Percentiles rank a stretch among this genome's conserved stretches.
These are phyloP conservation scores for Colletotrichum incanum DNA, from an alignment of 2,329 filamentous ascomycete species.

Conservation along the genomic window DNA sequence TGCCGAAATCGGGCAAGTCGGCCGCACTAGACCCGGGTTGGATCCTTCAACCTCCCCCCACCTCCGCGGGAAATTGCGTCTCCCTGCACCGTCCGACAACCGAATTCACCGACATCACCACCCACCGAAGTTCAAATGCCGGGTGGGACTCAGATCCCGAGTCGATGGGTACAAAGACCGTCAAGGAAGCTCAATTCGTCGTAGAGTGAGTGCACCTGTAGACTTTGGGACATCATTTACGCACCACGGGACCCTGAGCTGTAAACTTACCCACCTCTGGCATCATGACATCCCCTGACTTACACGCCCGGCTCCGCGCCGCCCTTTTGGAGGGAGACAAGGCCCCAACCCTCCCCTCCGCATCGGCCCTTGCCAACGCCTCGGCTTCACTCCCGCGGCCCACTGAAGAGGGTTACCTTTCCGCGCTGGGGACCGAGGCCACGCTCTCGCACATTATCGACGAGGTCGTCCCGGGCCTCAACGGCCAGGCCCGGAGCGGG, in stretches of 20 bases:
- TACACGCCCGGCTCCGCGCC: conserved; percentile 38
- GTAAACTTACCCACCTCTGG: too few species aligned
- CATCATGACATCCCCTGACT: conserved; percentile 26
- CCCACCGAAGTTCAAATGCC: conserved; percentile 24
- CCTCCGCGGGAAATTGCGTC: conserved; percentile 2
- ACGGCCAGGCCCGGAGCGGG: conserved; percentile 73
- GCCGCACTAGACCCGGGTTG: conserved; percentile 21
- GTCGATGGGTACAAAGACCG: neutral
- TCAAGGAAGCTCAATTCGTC: neutral
- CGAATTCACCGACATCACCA: neutral
- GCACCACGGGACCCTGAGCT: neutral
- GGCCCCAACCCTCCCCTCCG: conserved; percentile 58
- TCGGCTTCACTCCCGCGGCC: conserved; percentile 58
- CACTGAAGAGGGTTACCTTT: conserved; percentile 51
- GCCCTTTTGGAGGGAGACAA: conserved; percentile 19
- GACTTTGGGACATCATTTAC: neutral
- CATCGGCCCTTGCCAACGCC: conserved; percentile 53
- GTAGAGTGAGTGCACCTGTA: neutral
- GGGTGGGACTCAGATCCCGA: conserved; percentile 16
- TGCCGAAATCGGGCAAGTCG: conserved; percentile 21
- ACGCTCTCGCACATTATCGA: conserved; percentile 61
- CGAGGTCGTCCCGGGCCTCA: conserved; percentile 73
- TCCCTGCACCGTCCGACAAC: neutral
- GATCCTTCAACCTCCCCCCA: neutral
- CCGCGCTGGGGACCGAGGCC: conserved; percentile 49